Evolutionary conservation across 1,284 basidiomycete species (phyloP), one percentile per base, ranked within the genome.

Genomic region (Testicularia cyperi): DNA sequence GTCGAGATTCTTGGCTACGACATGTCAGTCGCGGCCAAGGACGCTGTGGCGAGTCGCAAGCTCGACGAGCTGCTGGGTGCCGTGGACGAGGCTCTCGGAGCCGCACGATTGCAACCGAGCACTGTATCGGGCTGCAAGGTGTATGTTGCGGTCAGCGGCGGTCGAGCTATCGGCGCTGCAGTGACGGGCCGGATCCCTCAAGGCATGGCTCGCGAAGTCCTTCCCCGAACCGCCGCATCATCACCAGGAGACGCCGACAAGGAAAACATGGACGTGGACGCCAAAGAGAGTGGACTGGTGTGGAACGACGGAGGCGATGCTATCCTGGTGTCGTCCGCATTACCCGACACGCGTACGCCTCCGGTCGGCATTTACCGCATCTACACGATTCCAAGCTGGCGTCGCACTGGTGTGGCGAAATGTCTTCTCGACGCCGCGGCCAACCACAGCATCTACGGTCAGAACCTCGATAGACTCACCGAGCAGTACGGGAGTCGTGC

Each of bases 41-140:
- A 65, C 18, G 35, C 38, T 1, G 38, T 47, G 3, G 58, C 37
- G 31, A 42, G 24, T 19, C 31, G 46, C 12, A 57, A 47, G 44
- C 36, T 58, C 36, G 23, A 14, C 25, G 66, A 69, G 38, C 45
- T 72, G 15, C 16, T 62, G 34, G 37, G 42, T 16, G 52, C 37
- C 7, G 57, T 72, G 20, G 70, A 72, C 16, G 57, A 62, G 5
- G 65, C 70, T 6, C 34, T 72, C 7, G 70, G 70, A 2, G 70
- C 70, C 5, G 52, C 57, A 1, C 8, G 48, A 15, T 35, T 71
- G 10, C 44, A 45, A 13, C 45, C 52, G n/a, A 30, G 37, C 2
- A 44, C 26, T 7, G 31, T 49, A 7, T 19, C 41, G 13, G 38
- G 36, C 24, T 49, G 62, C 42, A 68, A 67, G 35, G 32, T 70